Evolutionary conservation across 768 basidiomycete genomes (phyloP).

Genomic region (Amylocystis lapponica): DNA sequence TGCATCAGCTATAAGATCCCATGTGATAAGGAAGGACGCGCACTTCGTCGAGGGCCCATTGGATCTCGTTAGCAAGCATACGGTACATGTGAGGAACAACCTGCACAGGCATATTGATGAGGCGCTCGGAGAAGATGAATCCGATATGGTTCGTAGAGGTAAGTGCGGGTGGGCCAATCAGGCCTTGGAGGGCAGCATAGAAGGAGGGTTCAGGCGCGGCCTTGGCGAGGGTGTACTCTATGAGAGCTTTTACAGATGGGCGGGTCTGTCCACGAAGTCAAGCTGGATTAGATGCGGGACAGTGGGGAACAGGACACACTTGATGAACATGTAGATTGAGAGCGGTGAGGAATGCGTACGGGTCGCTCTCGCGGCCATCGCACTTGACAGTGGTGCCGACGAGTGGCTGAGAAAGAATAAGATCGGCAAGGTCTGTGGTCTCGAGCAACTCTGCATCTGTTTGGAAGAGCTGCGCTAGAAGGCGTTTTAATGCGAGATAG

Average conservation of each 20-base stretch:
- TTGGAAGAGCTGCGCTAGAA: constrained; percentile 64
- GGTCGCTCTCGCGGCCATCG: constrained; percentile 85
- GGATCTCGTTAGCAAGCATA: constrained; percentile 83
- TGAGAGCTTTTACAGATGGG: constrained; percentile 62
- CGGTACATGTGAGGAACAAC: constrained; percentile 88
- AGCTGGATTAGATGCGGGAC: neutral
- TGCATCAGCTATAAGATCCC: neutral
- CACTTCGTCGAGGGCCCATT: constrained; percentile 63
- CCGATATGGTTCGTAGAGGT: constrained; percentile 57
- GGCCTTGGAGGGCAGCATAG: constrained; percentile 45
- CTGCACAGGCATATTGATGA: constrained; percentile 95
- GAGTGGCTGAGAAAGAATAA: constrained; percentile 66
- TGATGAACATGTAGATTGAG: constrained; percentile 70
- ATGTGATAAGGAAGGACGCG: constrained; percentile 18
- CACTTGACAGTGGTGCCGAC: constrained; percentile 92
- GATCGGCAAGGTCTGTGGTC: constrained; percentile 69
- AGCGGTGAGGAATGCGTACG: constrained; percentile 82
- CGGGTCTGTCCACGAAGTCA: constrained; percentile 45
- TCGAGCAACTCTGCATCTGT: constrained; percentile 69
- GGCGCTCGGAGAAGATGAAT: constrained; percentile 78
- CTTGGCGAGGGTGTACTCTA: constrained; percentile 64
- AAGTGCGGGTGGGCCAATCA: constrained; percentile 35
- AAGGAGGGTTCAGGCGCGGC: constrained; percentile 43
- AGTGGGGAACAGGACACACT: constrained; percentile 30
- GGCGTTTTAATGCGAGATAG: constrained; percentile 79